A percentile compares a stretch with the other conserved stretches of the same genome.
Evolutionary conservation across 176 grass and related monocot genomes (phyloP).

Genomic region (maize (Zea mays)): Zm-B73-REFERENCE-NAM-5.0 NC_050102.1:9753501-9754000

Average conservation of each 20-base stretch:
- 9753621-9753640: conserved; percentile 25
- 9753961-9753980: conserved; percentile 1
- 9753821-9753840: conserved; percentile 6
- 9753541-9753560: conserved; percentile 92
- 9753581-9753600: conserved; percentile 95
- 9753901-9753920: conserved; percentile 2
- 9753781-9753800: conserved; percentile 2
- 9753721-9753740: neutral
- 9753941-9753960: neutral
- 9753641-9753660: conserved; percentile 5
- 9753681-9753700: conserved; percentile 1
- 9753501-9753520: conserved; percentile 90
- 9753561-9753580: conserved; percentile 92
- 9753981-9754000: conserved; percentile 14
- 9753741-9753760: neutral
- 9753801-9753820: neutral
- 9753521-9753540: conserved; percentile 62
- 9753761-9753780: neutral
- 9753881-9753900: neutral
- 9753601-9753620: conserved; percentile 30
- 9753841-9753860: conserved; percentile 7
- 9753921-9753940: conserved; percentile 9
- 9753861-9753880: neutral
- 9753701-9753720: conserved; percentile 25
- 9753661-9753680: conserved; percentile 3